Evolutionary conservation across 129 eudicot genomes (phyloP).

Genomic region (Oenanthe sinensis): DNA sequence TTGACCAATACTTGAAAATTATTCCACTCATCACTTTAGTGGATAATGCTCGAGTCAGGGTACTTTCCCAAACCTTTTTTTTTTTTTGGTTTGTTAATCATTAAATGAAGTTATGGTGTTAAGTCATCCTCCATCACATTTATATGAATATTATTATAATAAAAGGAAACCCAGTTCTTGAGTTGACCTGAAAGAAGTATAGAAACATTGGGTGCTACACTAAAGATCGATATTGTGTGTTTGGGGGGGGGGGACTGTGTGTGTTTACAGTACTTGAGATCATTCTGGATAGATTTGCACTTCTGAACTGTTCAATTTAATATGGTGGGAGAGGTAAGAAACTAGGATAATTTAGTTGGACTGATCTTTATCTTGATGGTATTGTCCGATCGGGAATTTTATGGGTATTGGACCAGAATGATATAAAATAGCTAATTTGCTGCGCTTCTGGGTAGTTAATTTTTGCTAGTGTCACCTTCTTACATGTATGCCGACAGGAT

Average conservation of each 20-base stretch:
- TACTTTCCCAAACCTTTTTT: constrained; percentile 17
- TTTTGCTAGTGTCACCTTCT: background rate
- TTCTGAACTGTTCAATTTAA: background rate
- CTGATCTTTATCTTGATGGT: background rate
- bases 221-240: background rate
- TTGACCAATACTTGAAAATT: constrained; percentile 82
- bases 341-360: too few species aligned
- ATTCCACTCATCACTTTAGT: constrained; percentile 92
- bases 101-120: background rate
- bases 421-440: background rate
- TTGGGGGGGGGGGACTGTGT: background rate
- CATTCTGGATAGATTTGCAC: background rate
- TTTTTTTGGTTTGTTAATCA: background rate
- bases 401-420: background rate
- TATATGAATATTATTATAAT: background rate
- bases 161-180: background rate
- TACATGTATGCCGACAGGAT: background rate
- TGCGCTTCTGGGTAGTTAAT: background rate
- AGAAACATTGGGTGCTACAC: background rate
- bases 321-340: too few species aligned
- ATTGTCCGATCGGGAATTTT: background rate
- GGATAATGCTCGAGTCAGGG: constrained; percentile 95
- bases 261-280: background rate
- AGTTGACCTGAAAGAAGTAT: background rate
- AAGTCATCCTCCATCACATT: background rate